Conservation (phyloP, 1,284 basidiomycete genomes). For the Rhodotorula sp. region DNA sequence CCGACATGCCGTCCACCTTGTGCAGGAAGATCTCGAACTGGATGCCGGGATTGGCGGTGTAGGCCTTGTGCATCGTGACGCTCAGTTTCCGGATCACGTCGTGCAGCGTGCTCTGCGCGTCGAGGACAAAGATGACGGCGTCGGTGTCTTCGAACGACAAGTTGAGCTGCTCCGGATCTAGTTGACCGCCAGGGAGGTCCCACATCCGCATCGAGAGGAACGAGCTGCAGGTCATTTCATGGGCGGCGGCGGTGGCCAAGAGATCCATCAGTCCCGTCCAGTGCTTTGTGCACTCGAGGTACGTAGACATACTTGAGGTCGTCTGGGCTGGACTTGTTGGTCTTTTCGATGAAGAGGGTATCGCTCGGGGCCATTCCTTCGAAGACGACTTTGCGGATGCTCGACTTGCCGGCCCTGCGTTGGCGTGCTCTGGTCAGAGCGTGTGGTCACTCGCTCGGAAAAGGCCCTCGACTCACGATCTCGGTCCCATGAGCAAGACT, state of each 20-base stretch:
- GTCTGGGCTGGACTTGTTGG: slow-evolving; percentile 71
- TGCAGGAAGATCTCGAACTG: slow-evolving; percentile 93
- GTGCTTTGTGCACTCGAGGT: not conserved
- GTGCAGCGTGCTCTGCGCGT: slow-evolving; percentile 71
- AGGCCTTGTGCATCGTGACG: slow-evolving; percentile 49
- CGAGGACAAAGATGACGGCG: slow-evolving; percentile 86
- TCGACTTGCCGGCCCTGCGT: slow-evolving; percentile 86
- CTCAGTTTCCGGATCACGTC: slow-evolving; percentile 44
- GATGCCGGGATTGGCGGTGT: slow-evolving; percentile 72
- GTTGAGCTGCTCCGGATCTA: slow-evolving; percentile 69
- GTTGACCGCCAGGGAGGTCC: slow-evolving; percentile 83
- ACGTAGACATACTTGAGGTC: slow-evolving; percentile 64
- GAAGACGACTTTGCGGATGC: slow-evolving; percentile 87
- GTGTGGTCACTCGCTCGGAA: fast-evolving
- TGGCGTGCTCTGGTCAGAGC: not conserved
- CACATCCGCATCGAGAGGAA: slow-evolving; percentile 91
- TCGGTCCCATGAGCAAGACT: slow-evolving; percentile 41
- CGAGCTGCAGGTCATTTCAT: slow-evolving; percentile 59
- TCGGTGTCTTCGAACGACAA: slow-evolving; percentile 45
- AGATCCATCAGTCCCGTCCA: not conserved
- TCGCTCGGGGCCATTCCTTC: slow-evolving; percentile 79
- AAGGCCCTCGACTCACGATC: slow-evolving; percentile 20
- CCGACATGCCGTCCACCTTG: slow-evolving; percentile 88
- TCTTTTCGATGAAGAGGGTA: slow-evolving; percentile 87
- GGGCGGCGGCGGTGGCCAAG: too few species aligned